phyloP scores from a whole-genome alignment of 106 monocot species.

The Dendrobium chrysotoxum region DNA sequence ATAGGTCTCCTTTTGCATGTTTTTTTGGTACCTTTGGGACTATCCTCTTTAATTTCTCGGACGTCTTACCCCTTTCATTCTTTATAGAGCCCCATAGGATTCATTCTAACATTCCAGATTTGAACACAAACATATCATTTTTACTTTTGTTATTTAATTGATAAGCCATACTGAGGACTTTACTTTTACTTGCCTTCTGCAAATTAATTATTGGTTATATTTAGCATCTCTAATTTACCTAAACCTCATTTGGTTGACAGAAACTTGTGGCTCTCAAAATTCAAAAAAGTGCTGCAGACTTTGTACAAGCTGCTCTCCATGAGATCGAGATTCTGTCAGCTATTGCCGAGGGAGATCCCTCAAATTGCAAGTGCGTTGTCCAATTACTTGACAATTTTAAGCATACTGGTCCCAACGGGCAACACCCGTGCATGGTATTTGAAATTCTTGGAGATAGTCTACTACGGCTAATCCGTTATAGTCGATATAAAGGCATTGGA shows the following conservation, averaged over 20 bases:
- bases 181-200: background rate
- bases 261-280: constrained; percentile 90
- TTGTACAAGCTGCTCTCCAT: constrained; percentile 74
- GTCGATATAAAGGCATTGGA: constrained; percentile 73
- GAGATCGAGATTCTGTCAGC: constrained; percentile 80
- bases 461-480: constrained; percentile 69
- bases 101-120: no score
- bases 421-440: constrained; percentile 71
- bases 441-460: constrained; percentile 91
- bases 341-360: constrained; percentile 61
- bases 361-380: constrained; percentile 65
- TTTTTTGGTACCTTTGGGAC: no score
- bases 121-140: background rate
- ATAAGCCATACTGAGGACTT: background rate
- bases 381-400: constrained; percentile 73
- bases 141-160: background rate
- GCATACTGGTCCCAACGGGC: constrained; percentile 91
- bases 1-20: no score
- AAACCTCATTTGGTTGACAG: constrained; percentile 24
- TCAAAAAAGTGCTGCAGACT: constrained; percentile 81
- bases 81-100: no score
- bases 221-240: background rate
- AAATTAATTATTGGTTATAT: background rate
- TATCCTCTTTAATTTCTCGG: no score
- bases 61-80: no score